A percentile compares a stretch with the other conserved stretches of the same genome.
Evolutionary conservation across 1,139 yeast species (phyloP).

Genomic region (Meyerozyma sp.): DNA sequence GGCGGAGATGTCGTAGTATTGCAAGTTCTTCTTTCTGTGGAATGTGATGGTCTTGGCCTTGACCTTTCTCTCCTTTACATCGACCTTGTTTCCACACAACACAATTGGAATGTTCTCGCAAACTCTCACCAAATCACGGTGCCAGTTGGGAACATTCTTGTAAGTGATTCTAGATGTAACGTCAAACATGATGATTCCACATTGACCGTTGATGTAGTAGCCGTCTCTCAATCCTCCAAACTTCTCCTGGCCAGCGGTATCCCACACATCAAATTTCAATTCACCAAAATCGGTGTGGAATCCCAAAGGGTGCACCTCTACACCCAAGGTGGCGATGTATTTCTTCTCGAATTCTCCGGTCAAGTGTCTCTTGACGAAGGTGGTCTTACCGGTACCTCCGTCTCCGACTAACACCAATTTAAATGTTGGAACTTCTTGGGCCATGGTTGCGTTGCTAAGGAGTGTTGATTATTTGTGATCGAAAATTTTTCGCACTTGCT

Average conservation of each 20-base stretch:
- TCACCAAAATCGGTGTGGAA: constrained; percentile 99
- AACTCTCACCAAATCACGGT: constrained; percentile 97
- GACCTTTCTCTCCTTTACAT: constrained; percentile 99
- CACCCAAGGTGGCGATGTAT: constrained; percentile 98
- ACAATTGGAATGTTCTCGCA: constrained; percentile 99
- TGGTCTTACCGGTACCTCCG: constrained; percentile 99
- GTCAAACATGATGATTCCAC: constrained; percentile 99
- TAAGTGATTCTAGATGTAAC: constrained; percentile 99
- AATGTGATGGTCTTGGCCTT: constrained; percentile 99
- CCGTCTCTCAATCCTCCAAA: constrained; percentile 99
- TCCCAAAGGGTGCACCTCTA: constrained; percentile 97
- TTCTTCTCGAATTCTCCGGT: constrained; percentile 99
- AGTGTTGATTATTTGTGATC: neutral
- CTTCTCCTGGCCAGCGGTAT: constrained; percentile 99
- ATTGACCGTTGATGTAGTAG: constrained; percentile 98
- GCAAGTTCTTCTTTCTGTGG: constrained; percentile 99
- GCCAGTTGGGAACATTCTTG: constrained; percentile 99
- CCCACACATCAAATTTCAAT: constrained; percentile 99
- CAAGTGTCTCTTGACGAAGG: constrained; percentile 98
- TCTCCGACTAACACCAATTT: constrained; percentile 98
- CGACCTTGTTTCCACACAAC: constrained; percentile 98
- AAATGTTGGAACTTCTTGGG: constrained; percentile 92
- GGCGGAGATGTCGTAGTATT: constrained; percentile 98
- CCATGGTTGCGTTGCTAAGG: constrained; percentile 28
- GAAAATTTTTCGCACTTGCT: constrained; percentile 1